Percentiles rank a stretch among this genome's conserved stretches.
Conservation (phyloP, 2,329 filamentous ascomycete genomes). For the Waltergamsia citrina region DNA sequence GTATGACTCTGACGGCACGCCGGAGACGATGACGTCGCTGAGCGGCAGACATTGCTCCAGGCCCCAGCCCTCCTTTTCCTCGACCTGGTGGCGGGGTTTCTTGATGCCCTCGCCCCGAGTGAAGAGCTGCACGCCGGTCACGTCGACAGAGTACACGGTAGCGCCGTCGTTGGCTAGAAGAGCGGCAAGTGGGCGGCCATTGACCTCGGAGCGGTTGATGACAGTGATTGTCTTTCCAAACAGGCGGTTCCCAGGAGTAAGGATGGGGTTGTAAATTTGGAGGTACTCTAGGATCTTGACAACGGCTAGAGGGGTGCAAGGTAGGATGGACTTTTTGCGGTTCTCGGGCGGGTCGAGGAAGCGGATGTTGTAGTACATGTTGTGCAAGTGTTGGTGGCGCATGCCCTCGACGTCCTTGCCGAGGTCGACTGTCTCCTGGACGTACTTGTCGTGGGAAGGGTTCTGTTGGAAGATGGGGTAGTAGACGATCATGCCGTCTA, state of each 20-base stretch:
- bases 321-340: conserved; percentile 81
- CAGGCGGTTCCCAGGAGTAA: conserved; percentile 85
- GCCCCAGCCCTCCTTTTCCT: conserved; percentile 70
- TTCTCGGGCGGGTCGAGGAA: conserved; percentile 76
- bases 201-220: conserved; percentile 93
- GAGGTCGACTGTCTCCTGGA: conserved; percentile 87
- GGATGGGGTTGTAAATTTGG: conserved; percentile 90
- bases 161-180: conserved; percentile 94
- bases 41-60: conserved; percentile 74
- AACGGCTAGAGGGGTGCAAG: conserved; percentile 90
- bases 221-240: conserved; percentile 93
- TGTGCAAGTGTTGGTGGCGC: conserved; percentile 89
- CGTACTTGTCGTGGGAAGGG: conserved; percentile 81
- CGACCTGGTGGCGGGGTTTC: conserved; percentile 76
- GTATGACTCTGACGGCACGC: conserved; percentile 79
- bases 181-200: conserved; percentile 84
- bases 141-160: conserved; percentile 87
- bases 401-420: conserved; percentile 94
- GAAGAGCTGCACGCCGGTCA: conserved; percentile 87
- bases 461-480: conserved; percentile 86
- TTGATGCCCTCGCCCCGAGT: conserved; percentile 81
- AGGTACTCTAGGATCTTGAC: conserved; percentile 96
- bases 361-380: conserved; percentile 98
- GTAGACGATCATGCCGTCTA: conserved; percentile 95
- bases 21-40: conserved; percentile 91